Base-by-base conservation (phyloP, 2,329 filamentous ascomycete genomes). In the Lachnellula suecica region DNA sequence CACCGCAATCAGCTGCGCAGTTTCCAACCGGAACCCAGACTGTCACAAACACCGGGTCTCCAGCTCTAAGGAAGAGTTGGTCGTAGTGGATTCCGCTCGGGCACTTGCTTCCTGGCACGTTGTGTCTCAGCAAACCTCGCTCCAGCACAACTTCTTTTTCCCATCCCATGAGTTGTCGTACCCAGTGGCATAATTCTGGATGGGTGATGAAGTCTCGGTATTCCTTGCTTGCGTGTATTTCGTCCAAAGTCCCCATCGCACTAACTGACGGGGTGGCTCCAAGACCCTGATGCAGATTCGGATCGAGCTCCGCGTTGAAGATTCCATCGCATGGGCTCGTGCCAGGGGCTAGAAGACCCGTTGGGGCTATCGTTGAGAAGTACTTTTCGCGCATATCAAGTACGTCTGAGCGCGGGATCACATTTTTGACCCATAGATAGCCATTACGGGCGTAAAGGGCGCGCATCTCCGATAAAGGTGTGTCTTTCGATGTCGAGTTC, bases 11-110 rank as follows among this genome's bases (percentile, higher is more conserved):
- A 4, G 83, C 48, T 19, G 72, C 70, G 4, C 83, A 63, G 60
- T 79, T 74, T 0, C 77, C 77, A 49, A 79, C 75, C 0, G 77
- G 76, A 1, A 79, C 72, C 77, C 77, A 79, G 2, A 75, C 76
- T 7, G 77, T 79, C 5, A 79, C 63, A 46, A 69, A 71, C 1
- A 75, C 77, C 3, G 72, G 70, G 47, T 76, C 74, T 0, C 76
- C 77, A 60, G 77, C 60, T 8, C 76, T 61, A 31, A 79, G 57
- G 57, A 79, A 79, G 23, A 79, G 79, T 63, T 79, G 76, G 59
- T 80, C 77, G 57, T 79, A 79, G 53, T 79, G 77, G 5, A 79
- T 75, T 0, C 75, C 76, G 53, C 78, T 79, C 0, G 76, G 74
- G n/a, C n/a, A n/a, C 54, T 78, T 76, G 13, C 73, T 75, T 0